These are phyloP conservation scores for Clonostachys chloroleuca DNA, from an alignment of 2,329 filamentous ascomycete genomes.

Conservation along the genomic window DNA sequence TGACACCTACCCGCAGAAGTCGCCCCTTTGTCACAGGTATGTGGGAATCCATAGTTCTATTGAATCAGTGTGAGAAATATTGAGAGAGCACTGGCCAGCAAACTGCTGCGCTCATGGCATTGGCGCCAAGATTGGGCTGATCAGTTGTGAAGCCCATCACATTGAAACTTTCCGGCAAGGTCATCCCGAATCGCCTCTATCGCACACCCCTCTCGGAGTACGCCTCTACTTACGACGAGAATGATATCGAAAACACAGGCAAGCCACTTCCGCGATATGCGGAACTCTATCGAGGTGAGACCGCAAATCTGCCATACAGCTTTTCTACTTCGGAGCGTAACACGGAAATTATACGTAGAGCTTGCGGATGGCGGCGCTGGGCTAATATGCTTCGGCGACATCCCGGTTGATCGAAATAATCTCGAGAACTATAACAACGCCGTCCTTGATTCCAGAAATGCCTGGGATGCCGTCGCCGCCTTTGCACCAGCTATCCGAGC, in stretches of 20 bases:
- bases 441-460: background rate
- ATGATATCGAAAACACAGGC: background rate
- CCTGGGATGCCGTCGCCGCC: background rate
- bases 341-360: background rate
- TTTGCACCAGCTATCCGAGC: background rate
- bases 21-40: no score
- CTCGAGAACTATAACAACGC: constrained; percentile 1
- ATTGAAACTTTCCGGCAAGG: constrained; percentile 7
- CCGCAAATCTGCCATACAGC: no score
- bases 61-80: no score
- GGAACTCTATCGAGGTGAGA: background rate
- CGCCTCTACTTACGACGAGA: background rate
- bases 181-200: constrained; percentile 25
- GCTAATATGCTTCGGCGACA: background rate
- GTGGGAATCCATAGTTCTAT: no score
- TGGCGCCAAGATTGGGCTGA: no score
- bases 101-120: no score
- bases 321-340: no score
- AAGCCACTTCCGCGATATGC: background rate
- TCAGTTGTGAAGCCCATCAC: background rate
- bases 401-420: background rate
- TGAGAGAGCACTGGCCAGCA: no score
- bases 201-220: constrained; percentile 24
- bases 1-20: no score
- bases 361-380: constrained; percentile 1